Base-by-base conservation (phyloP, 148 eudicot genomes). In the Chenopodium quinoa region DNA sequence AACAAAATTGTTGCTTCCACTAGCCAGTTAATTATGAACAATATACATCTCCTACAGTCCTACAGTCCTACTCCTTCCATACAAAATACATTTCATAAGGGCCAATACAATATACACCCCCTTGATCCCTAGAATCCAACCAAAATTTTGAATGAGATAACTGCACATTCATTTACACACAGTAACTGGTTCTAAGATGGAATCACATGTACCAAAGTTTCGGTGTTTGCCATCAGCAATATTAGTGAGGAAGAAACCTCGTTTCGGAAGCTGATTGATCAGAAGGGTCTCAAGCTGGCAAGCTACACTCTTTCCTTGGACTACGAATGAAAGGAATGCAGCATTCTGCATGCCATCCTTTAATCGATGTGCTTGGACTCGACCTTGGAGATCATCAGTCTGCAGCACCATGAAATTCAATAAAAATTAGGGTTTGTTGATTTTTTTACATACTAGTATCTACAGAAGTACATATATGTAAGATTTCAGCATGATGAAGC, bases 301-400 rank as follows among this genome's bases (percentile, higher is more conserved):
- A 70, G 99, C 99, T 78, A 88, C 54, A 84, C 99, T 96, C 88
- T 96, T 96, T 17, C 97, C 99, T 13, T 89, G 85, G 76, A 93
- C 98, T 75, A 91, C 76, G 68, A 93, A 88, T 73, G 91, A 96
- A 27, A 93, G 76, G 82, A 96, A 93, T 1, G 80, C 46, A n/a
- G 93, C 97, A 74, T 80, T 89, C 79, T 89, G 89, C 97, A 93
- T 87, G 65, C 92, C 98, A 19, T 86, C 90, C 83, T 91, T 91
- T 16, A 84, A 76, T 34, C 99, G 90, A 88, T 96, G 99, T 76
- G 98, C 88, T 80, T 86, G 89, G 23, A 96, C 86, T 71, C 99
- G 91, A 2, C 97, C 97, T 76, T 92, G 92, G 75, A 96, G 99
- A 87, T 93, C 97, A 87, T 93, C 99, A 12, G 98, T 93, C 99